Conservation (phyloP, 345 rosid species). For the Aethionema arabicum region DNA sequence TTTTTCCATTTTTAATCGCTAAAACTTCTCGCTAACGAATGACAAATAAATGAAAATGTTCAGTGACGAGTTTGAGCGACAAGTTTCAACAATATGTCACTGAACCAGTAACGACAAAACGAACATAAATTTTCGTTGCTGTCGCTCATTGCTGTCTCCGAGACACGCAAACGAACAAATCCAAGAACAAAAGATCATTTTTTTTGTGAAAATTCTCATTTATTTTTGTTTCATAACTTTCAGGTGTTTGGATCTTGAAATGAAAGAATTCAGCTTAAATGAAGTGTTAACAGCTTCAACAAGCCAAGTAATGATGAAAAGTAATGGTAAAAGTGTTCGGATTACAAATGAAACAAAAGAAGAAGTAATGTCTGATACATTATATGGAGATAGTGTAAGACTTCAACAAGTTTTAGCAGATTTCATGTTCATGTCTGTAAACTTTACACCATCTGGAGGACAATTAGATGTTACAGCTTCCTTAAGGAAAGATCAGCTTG, state of each 20-base stretch:
- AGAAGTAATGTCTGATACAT: constrained; percentile 50
- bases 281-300: constrained; percentile 58
- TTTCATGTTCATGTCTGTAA: constrained; percentile 61
- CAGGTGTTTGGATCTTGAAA: constrained; percentile 82
- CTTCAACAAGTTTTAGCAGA: constrained; percentile 80
- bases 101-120: too few species aligned
- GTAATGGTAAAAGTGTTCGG: constrained; percentile 56
- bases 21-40: too few species aligned
- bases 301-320: constrained; percentile 70
- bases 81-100: too few species aligned
- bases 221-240: constrained; percentile 6
- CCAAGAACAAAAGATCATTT: neutral
- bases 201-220: neutral
- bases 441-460: constrained; percentile 59
- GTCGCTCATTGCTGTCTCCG: too few species aligned
- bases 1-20: too few species aligned
- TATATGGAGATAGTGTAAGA: constrained; percentile 81
- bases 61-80: too few species aligned
- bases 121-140: too few species aligned
- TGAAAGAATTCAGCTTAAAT: constrained; percentile 63
- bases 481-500: constrained; percentile 64
- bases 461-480: constrained; percentile 53
- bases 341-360: constrained; percentile 55
- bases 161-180: too few species aligned
- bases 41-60: too few species aligned